Evolutionary conservation across 2,329 filamentous ascomycete genomes (phyloP).

Genomic region (Cladophialophora bantiana): DNA sequence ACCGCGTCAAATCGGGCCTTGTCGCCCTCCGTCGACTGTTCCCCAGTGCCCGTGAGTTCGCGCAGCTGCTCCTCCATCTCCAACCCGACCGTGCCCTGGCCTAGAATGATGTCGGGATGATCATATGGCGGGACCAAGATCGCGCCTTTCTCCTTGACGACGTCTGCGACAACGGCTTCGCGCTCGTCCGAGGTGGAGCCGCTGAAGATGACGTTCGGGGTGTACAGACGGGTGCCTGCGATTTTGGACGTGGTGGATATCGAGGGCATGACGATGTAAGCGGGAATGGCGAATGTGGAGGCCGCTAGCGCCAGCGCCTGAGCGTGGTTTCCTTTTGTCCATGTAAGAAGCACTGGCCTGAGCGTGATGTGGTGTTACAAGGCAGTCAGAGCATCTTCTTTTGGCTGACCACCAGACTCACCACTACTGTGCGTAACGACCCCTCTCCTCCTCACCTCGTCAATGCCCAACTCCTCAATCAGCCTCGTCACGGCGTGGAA

Average conservation of each 20-base stretch:
- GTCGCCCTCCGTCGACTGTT: slow-evolving; percentile 18
- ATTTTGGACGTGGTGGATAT: slow-evolving; percentile 88
- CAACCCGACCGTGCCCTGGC: slow-evolving; percentile 87
- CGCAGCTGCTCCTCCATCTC: slow-evolving; percentile 79
- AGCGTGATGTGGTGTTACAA: background rate
- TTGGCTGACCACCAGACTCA: slow-evolving; percentile 48
- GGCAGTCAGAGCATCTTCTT: background rate
- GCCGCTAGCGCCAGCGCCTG: slow-evolving; percentile 91
- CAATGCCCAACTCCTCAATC: slow-evolving; percentile 66
- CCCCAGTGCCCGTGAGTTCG: slow-evolving; percentile 54
- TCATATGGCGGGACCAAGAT: slow-evolving; percentile 89
- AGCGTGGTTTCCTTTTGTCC: slow-evolving; percentile 81
- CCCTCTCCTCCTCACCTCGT: slow-evolving; percentile 68
- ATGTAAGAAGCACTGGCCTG: background rate
- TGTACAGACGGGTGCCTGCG: slow-evolving; percentile 78
- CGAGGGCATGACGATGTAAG: slow-evolving; percentile 90
- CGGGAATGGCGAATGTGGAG: slow-evolving; percentile 72
- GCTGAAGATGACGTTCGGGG: slow-evolving; percentile 79
- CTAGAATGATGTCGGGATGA: slow-evolving; percentile 87
- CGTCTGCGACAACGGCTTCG: slow-evolving; percentile 74
- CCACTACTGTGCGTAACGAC: slow-evolving; percentile 91
- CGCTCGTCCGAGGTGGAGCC: slow-evolving; percentile 82
- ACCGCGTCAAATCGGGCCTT: slow-evolving; percentile 66
- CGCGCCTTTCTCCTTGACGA: slow-evolving; percentile 75
- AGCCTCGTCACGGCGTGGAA: slow-evolving; percentile 83